Percentiles rank a stretch among this genome's conserved stretches.
Conservation (phyloP, 352 stramenopile species). For the Globisporangium cederbergense region DNA sequence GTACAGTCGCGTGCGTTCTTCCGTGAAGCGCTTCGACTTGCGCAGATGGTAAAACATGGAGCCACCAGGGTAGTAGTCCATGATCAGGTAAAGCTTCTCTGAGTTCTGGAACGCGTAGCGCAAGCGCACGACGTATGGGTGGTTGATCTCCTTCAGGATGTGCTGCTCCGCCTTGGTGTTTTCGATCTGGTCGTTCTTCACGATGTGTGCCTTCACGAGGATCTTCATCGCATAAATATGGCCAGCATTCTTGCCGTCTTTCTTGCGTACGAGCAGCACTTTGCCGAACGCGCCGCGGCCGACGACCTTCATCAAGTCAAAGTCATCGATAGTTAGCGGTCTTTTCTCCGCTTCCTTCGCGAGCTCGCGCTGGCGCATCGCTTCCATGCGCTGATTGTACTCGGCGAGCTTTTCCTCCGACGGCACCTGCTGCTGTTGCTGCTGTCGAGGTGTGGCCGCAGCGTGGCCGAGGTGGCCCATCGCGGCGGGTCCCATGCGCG, state of each 20-base stretch:
- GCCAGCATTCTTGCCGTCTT: conserved; percentile 79
- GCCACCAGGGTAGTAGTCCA: conserved; percentile 93
- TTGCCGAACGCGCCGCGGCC: conserved; percentile 95
- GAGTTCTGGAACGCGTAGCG: conserved; percentile 87
- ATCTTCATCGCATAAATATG: conserved; percentile 95
- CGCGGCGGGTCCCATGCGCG: conserved; percentile 35
- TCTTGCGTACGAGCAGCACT: conserved; percentile 93
- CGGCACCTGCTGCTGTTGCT: conserved; percentile 18
- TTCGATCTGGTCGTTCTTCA: conserved; percentile 93
- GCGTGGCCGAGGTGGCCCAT: conserved; percentile 16
- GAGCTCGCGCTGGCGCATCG: conserved; percentile 74
- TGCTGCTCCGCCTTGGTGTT: conserved; percentile 90
- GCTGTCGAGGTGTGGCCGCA: conserved; percentile 11
- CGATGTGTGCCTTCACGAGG: conserved; percentile 90
- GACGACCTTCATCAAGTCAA: conserved; percentile 94
- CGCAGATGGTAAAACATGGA: conserved; percentile 89
- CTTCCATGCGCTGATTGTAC: conserved; percentile 65
- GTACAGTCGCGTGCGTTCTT: conserved; percentile 83
- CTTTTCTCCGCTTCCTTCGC: conserved; percentile 64
- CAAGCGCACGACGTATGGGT: conserved; percentile 83
- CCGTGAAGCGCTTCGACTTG: conserved; percentile 84
- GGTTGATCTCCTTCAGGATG: conserved; percentile 88
- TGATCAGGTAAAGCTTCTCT: conserved; percentile 95
- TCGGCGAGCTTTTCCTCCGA: conserved; percentile 65
- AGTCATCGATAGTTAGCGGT: conserved; percentile 89